Percentiles rank a stretch among this genome's conserved stretches.
Evolutionary conservation across 345 rosid genomes (phyloP).

Genomic region (Aethionema arabicum): DNA sequence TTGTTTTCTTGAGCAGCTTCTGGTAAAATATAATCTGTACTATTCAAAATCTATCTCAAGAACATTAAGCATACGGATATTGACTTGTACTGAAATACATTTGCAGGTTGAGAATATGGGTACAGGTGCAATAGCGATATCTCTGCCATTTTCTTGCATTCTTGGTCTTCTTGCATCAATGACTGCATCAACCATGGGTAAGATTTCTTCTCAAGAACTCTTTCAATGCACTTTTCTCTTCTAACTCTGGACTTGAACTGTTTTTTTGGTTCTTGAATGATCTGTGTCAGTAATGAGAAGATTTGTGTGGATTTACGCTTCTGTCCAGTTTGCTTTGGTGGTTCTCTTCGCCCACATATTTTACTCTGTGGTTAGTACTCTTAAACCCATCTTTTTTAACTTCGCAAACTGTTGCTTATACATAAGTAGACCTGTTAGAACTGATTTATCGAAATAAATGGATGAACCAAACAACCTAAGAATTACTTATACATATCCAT

Average conservation of each 20-base stretch:
- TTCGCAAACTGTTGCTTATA: neutral
- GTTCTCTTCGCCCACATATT: slow-evolving; percentile 86
- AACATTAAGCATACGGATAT: neutral
- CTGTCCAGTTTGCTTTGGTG: slow-evolving; percentile 75
- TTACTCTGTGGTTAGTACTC: slow-evolving; percentile 67
- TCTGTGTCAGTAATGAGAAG: slow-evolving; percentile 66
- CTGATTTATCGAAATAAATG: no score
- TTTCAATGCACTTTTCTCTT: neutral
- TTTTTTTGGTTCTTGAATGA: slow-evolving; percentile 13
- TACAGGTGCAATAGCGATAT: slow-evolving; percentile 76
- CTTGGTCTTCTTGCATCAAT: slow-evolving; percentile 81
- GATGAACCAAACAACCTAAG: no score
- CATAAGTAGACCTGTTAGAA: no score
- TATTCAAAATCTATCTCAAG: neutral
- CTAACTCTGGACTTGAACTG: slow-evolving; percentile 5
- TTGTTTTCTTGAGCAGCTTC: slow-evolving; percentile 90
- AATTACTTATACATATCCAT: neutral
- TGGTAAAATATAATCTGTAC: slow-evolving; percentile 47
- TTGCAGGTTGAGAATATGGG: slow-evolving; percentile 79
- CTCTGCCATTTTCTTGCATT: slow-evolving; percentile 89
- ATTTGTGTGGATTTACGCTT: slow-evolving; percentile 84
- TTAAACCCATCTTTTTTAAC: neutral
- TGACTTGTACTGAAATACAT: neutral
- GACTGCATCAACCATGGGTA: slow-evolving; percentile 95
- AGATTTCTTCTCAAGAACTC: slow-evolving; percentile 10